A percentile compares a stretch with the other conserved stretches of the same genome.
These are phyloP conservation scores for Umbelopsis ramanniana DNA, from an alignment of 192 early-diverging fungal genomes.

Conservation along the genomic window DNA sequence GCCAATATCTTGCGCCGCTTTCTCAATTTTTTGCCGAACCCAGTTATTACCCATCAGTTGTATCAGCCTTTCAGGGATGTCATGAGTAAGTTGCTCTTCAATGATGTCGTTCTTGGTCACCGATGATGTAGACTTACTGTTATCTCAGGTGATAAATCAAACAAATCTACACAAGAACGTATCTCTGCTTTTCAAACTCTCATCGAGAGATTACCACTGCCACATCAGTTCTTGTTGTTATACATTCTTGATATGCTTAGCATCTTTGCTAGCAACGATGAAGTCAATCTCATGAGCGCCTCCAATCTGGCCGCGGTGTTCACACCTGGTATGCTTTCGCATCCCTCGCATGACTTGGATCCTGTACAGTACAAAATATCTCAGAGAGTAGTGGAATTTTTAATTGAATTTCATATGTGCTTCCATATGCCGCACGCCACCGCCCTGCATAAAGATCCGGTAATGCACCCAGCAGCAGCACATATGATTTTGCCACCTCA, in stretches of 20 bases:
- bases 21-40: constrained; percentile 71
- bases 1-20: constrained; percentile 76
- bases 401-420: constrained; percentile 65
- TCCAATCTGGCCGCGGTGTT: constrained; percentile 79
- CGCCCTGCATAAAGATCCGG: constrained; percentile 1
- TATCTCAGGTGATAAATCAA: constrained; percentile 36
- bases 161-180: constrained; percentile 38
- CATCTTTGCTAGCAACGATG: constrained; percentile 54
- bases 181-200: constrained; percentile 58
- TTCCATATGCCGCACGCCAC: constrained; percentile 40
- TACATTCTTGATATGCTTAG: constrained; percentile 71
- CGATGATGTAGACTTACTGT: neutral
- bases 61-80: constrained; percentile 71
- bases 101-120: neutral
- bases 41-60: constrained; percentile 68
- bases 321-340: constrained; percentile 75
- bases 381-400: constrained; percentile 74
- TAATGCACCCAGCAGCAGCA: neutral
- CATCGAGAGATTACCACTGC: constrained; percentile 58
- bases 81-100: constrained; percentile 46
- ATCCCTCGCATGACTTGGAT: constrained; percentile 70
- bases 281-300: constrained; percentile 69
- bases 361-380: constrained; percentile 79
- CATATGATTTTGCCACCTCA: neutral
- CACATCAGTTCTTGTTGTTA: constrained; percentile 69